Evolutionary conservation across 495 filamentous ascomycete genomes (phyloP).

Genomic region (Margaritispora aquatica): DNA sequence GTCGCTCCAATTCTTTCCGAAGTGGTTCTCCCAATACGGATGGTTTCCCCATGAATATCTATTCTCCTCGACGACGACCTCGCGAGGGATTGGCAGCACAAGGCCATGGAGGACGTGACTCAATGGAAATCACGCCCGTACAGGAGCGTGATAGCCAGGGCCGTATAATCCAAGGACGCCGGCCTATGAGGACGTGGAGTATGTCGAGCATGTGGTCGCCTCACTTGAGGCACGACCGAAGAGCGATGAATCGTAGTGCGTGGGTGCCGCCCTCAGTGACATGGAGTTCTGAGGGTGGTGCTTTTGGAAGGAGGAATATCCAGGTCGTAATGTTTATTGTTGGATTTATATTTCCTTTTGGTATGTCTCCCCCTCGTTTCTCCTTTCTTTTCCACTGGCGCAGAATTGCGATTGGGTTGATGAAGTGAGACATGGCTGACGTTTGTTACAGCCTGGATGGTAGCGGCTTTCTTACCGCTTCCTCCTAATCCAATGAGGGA

Average conservation of each 20-base stretch:
- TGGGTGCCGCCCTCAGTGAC: slow-evolving; percentile 69
- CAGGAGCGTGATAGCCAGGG: slow-evolving; percentile 13
- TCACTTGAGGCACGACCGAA: slow-evolving; percentile 60
- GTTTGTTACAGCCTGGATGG: slow-evolving; percentile 61
- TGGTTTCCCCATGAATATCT: slow-evolving; percentile 40
- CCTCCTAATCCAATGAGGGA: slow-evolving; percentile 47
- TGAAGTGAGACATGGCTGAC: slow-evolving; percentile 4
- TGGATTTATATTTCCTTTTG: slow-evolving; percentile 81
- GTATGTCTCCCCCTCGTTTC: slow-evolving; percentile 51
- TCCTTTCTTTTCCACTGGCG: too few species aligned
- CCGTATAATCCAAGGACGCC: slow-evolving; percentile 8
- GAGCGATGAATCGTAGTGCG: slow-evolving; percentile 44
- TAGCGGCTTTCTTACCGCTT: slow-evolving; percentile 76
- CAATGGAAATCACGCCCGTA: slow-evolving; percentile 20
- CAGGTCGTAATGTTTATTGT: slow-evolving; percentile 85
- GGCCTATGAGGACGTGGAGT: slow-evolving; percentile 28
- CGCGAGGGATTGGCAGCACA: slow-evolving; percentile 20
- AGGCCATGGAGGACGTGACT: slow-evolving; percentile 23
- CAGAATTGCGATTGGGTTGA: too few species aligned
- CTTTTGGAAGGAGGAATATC: slow-evolving; percentile 63
- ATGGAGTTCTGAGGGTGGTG: slow-evolving; percentile 49
- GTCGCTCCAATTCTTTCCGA: slow-evolving; percentile 34
- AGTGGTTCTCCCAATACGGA: slow-evolving; percentile 40
- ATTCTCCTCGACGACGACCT: slow-evolving; percentile 46
- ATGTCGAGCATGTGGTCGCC: slow-evolving; percentile 65